Evolutionary conservation across 768 basidiomycete genomes (phyloP).

Genomic region (Agrocybe pediades): DNA sequence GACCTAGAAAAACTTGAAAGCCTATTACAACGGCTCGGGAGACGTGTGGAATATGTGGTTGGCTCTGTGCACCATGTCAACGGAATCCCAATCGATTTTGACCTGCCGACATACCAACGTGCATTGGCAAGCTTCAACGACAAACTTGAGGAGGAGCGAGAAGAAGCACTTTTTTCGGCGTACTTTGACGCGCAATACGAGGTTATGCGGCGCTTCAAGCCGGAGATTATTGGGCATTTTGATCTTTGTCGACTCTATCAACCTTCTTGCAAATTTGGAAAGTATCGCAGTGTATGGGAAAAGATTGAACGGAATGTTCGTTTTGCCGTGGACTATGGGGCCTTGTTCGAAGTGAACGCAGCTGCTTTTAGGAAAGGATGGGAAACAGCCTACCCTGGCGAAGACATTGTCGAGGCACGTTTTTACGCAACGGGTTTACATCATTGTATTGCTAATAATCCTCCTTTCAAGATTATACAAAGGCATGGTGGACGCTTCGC

Average conservation of each 20-base stretch:
- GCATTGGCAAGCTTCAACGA: slow-evolving; percentile 50
- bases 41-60: slow-evolving; percentile 82
- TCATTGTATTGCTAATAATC: not conserved
- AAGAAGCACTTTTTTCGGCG: slow-evolving; percentile 52
- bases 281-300: slow-evolving; percentile 59
- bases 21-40: slow-evolving; percentile 49
- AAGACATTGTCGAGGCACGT: slow-evolving; percentile 71
- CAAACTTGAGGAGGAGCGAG: slow-evolving; percentile 27
- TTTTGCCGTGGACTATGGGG: slow-evolving; percentile 78
- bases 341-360: slow-evolving; percentile 90
- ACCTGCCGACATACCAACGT: slow-evolving; percentile 64
- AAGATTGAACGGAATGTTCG: slow-evolving; percentile 75
- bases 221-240: slow-evolving; percentile 91
- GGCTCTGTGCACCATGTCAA: slow-evolving; percentile 94
- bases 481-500: slow-evolving; percentile 70
- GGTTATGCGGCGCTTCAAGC: slow-evolving; percentile 69
- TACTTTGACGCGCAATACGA: slow-evolving; percentile 90
- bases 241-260: slow-evolving; percentile 90
- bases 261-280: slow-evolving; percentile 58
- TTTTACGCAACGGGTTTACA: not conserved
- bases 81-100: slow-evolving; percentile 90
- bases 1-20: slow-evolving; percentile 63
- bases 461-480: slow-evolving; percentile 62
- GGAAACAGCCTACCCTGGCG: slow-evolving; percentile 80
- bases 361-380: slow-evolving; percentile 94